phyloP scores from a whole-genome alignment of 1,139 yeast genomes.

The Geotrichum reessii region DNA sequence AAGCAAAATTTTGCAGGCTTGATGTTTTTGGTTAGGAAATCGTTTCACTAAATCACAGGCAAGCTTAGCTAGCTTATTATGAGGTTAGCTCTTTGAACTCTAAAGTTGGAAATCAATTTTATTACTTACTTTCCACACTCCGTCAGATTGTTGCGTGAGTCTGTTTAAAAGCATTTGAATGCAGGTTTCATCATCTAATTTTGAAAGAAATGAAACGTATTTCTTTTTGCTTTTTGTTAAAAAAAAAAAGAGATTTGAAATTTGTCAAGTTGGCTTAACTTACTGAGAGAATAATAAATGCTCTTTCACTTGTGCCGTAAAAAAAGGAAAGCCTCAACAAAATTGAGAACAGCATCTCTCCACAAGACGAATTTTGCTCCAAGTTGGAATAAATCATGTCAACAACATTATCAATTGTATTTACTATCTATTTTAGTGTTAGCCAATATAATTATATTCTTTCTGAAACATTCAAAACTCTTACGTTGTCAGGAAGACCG shows the following conservation, averaged over 20 bases:
- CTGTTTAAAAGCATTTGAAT: constrained; percentile 15
- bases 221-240: constrained; percentile 4
- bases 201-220: constrained; percentile 10
- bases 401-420: constrained; percentile 6
- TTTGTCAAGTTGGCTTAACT: background rate
- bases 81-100: background rate
- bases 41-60: constrained; percentile 8
- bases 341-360: constrained; percentile 12
- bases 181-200: constrained; percentile 10
- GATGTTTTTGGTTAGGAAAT: constrained; percentile 14
- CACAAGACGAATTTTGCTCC: constrained; percentile 9
- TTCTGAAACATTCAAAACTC: background rate
- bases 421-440: constrained; percentile 2
- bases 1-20: constrained; percentile 14
- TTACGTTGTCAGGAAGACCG: constrained; percentile 9
- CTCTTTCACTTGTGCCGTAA: constrained; percentile 17
- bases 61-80: constrained; percentile 17
- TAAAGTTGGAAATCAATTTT: background rate
- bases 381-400: constrained; percentile 4
- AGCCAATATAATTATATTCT: background rate
- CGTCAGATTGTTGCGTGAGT: constrained; percentile 9
- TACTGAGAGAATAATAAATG: constrained; percentile 17
- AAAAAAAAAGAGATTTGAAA: background rate
- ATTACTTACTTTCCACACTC: constrained; percentile 17
- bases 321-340: constrained; percentile 15